Conservation (phyloP, 352 stramenopile species). For the Pythium rhizo-oryzae region DNA sequence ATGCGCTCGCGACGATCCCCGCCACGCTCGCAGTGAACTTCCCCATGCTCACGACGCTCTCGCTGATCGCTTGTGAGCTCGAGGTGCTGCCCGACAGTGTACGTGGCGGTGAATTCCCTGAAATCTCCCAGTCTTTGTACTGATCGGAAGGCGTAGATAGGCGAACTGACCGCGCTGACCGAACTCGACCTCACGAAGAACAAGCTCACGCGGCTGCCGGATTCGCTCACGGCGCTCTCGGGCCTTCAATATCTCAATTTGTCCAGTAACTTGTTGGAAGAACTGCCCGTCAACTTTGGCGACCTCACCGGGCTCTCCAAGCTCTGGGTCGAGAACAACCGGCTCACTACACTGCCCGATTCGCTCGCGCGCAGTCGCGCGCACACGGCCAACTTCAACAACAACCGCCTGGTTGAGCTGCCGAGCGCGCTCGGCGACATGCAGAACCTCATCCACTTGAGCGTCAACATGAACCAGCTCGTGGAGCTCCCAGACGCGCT, state of each 20-base stretch:
- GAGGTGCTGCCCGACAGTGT: slow-evolving; percentile 55
- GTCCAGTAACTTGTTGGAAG: slow-evolving; percentile 53
- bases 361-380: slow-evolving; percentile 47
- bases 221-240: slow-evolving; percentile 48
- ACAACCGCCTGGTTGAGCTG: slow-evolving; percentile 41
- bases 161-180: slow-evolving; percentile 35
- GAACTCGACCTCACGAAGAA: slow-evolving; percentile 74
- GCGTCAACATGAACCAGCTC: slow-evolving; percentile 60
- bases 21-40: slow-evolving; percentile 33
- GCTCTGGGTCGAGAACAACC: slow-evolving; percentile 59
- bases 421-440: slow-evolving; percentile 48
- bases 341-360: slow-evolving; percentile 39
- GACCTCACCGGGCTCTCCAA: slow-evolving; percentile 38
- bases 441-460: slow-evolving; percentile 41
- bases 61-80: slow-evolving; percentile 49
- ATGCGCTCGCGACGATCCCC: slow-evolving; percentile 40
- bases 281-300: slow-evolving; percentile 48
- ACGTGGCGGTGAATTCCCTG: slow-evolving; percentile 4
- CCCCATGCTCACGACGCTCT: slow-evolving; percentile 46
- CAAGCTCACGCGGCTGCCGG: slow-evolving; percentile 41
- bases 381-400: slow-evolving; percentile 45
- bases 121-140: too few species aligned
- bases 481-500: slow-evolving; percentile 46
- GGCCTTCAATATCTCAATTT: slow-evolving; percentile 46
- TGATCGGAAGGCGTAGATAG: slow-evolving; percentile 30